These are phyloP conservation scores for Pezicula radicicola DNA, from an alignment of 2,329 filamentous ascomycete genomes.

Conservation along the genomic window DNA sequence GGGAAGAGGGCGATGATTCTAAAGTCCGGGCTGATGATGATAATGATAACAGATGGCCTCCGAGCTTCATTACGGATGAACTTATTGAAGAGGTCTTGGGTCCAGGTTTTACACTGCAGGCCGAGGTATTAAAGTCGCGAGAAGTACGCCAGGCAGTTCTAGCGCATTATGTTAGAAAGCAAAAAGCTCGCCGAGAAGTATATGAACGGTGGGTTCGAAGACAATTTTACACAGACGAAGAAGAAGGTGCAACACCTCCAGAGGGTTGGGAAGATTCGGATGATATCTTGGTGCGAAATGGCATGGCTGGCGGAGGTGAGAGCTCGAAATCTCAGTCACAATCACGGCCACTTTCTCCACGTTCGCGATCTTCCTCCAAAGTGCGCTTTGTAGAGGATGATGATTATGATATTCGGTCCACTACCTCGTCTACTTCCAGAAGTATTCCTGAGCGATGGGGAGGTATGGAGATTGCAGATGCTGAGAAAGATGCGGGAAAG, in stretches of 20 bases:
- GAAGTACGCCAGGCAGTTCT: conserved; percentile 20
- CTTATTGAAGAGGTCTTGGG: conserved; percentile 26
- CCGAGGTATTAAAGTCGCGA: conserved; percentile 12
- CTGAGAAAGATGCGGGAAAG: conserved; percentile 70
- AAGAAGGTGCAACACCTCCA: conserved; percentile 70
- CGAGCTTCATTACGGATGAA: conserved; percentile 21
- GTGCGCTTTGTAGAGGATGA: conserved; percentile 74
- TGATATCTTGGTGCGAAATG: conserved; percentile 39
- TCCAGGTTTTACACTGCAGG: conserved; percentile 16
- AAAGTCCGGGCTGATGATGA: conserved; percentile 9
- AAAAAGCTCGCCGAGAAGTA: conserved; percentile 33
- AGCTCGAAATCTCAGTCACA: conserved; percentile 39
- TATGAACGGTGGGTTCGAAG: conserved; percentile 74
- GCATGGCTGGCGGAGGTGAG: conserved; percentile 28
- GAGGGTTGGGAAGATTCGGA: conserved; percentile 61
- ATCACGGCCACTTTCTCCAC: conserved; percentile 38
- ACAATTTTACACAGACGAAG: conserved; percentile 81
- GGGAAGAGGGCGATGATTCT: conserved; percentile 10
- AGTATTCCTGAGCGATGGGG: conserved; percentile 74
- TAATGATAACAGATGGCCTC: conserved; percentile 18
- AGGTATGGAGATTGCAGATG: conserved; percentile 74
- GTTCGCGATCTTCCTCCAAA: conserved; percentile 73
- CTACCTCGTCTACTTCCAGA: conserved; percentile 69
- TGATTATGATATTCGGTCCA: conserved; percentile 69
- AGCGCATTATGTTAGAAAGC: conserved; percentile 19